These are phyloP conservation scores for Fusarium globosum DNA, from an alignment of 2,329 filamentous ascomycete genomes.

Conservation along the genomic window DNA sequence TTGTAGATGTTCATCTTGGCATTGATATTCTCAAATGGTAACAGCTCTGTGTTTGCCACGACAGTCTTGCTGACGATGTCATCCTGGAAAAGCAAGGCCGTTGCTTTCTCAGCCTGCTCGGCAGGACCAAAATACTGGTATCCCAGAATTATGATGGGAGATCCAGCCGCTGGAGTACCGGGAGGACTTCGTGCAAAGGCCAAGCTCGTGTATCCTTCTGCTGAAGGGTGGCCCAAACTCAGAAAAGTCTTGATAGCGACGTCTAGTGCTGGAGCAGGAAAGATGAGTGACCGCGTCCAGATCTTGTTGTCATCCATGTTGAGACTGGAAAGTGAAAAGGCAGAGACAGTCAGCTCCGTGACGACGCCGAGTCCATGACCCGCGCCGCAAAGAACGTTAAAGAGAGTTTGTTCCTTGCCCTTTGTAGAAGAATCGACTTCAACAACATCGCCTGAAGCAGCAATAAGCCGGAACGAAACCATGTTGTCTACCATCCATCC, in stretches of 20 bases:
- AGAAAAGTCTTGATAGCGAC: conserved; percentile 39
- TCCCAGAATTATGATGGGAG: conserved; percentile 45
- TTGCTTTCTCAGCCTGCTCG: conserved; percentile 39
- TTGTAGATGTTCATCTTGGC: conserved; percentile 38
- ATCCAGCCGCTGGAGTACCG: conserved; percentile 42
- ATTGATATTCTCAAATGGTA: conserved; percentile 40
- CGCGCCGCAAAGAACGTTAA: conserved; percentile 48
- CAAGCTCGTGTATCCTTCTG: conserved; percentile 33
- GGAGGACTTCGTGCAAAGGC: conserved; percentile 47
- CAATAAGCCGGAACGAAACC: conserved; percentile 45
- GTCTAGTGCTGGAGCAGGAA: conserved; percentile 40
- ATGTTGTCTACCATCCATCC: conserved; percentile 50
- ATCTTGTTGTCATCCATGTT: conserved; percentile 45
- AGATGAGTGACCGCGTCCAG: conserved; percentile 48
- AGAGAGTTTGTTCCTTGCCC: conserved; percentile 44
- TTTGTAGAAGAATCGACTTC: conserved; percentile 26
- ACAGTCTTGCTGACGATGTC: conserved; percentile 36
- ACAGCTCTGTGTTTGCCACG: conserved; percentile 35
- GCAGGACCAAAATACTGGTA: conserved; percentile 41
- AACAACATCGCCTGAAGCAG: conserved; percentile 22
- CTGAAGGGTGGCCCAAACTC: conserved; percentile 26
- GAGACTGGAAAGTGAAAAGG: conserved; percentile 41
- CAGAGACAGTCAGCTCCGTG: conserved; percentile 43
- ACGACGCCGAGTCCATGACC: conserved; percentile 51
- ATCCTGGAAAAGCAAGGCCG: conserved; percentile 26